phyloP scores from a whole-genome alignment of 2,329 filamentous ascomycete genomes.

The Alternaria burnsii region DNA sequence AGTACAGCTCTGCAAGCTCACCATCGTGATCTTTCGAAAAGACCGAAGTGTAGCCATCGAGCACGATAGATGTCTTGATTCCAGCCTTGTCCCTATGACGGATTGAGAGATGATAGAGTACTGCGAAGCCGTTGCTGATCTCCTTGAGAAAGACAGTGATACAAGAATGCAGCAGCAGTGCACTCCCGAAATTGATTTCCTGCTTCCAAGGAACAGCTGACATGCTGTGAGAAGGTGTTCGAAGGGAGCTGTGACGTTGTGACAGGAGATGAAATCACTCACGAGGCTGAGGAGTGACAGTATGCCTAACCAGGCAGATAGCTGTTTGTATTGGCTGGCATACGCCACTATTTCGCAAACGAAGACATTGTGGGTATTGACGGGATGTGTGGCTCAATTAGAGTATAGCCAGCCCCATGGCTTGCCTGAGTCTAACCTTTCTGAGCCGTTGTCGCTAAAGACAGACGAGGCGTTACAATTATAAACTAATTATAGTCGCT shows the following conservation, averaged over 20 bases:
- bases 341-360: neutral
- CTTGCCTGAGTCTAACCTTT: neutral
- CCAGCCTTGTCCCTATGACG: neutral
- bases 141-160: conserved; percentile 1
- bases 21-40: conserved; percentile 10
- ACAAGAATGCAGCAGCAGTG: neutral
- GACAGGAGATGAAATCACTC: neutral
- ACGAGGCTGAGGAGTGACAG: neutral
- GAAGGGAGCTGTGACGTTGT: neutral
- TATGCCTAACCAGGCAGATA: neutral
- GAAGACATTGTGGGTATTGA: neutral
- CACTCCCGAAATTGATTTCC: neutral
- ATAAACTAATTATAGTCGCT: neutral
- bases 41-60: conserved; percentile 11
- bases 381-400: neutral
- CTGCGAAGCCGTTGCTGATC: neutral
- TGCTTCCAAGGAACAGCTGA: neutral
- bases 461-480: neutral
- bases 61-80: neutral
- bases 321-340: neutral
- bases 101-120: neutral
- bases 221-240: neutral
- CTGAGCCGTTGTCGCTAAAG: neutral
- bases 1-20: conserved; percentile 13
- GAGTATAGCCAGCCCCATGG: neutral